Conservation (phyloP, 371 early-diverging fungal species). For the Cokeromyces recurvatus region DNA sequence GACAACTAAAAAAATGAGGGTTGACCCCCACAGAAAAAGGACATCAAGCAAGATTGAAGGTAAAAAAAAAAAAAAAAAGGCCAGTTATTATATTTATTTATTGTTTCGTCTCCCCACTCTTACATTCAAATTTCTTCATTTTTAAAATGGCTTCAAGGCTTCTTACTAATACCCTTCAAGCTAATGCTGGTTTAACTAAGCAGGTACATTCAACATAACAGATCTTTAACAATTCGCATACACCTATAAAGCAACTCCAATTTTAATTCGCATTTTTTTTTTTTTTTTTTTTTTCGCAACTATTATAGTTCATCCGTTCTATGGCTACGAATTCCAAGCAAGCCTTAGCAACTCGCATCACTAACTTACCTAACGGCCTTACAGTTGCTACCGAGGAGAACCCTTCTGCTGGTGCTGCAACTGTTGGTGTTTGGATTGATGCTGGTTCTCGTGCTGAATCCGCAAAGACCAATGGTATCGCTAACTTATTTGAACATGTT, state of each 20-base stretch:
- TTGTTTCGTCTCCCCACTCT: conserved; percentile 17
- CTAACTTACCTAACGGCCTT: conserved; percentile 84
- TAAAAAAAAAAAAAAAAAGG: neutral
- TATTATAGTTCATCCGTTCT: conserved; percentile 45
- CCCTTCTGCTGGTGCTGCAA: conserved; percentile 85
- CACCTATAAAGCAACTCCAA: too few species aligned
- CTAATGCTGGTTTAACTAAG: conserved; percentile 25
- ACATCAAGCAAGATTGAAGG: too few species aligned
- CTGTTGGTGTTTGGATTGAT: conserved; percentile 96
- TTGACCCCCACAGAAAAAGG: neutral
- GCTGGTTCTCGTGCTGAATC: conserved; percentile 90
- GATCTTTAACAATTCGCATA: too few species aligned
- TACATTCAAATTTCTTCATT: conserved; percentile 1
- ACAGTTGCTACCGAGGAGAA: conserved; percentile 91
- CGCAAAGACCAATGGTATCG: conserved; percentile 77
- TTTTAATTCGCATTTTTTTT: too few species aligned
- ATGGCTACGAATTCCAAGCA: conserved; percentile 48
- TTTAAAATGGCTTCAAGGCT: conserved; percentile 28
- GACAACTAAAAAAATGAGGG: neutral
- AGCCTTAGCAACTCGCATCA: conserved; percentile 54
- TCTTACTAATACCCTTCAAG: conserved; percentile 26
- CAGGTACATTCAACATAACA: conserved; percentile 26
- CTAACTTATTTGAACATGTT: conserved; percentile 96
- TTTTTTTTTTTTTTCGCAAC: too few species aligned
- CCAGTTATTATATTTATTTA: conserved; percentile 6